These are phyloP conservation scores for Pyropia haitanensis DNA, from an alignment of 23 red algal genomes.

Conservation along the genomic window DNA sequence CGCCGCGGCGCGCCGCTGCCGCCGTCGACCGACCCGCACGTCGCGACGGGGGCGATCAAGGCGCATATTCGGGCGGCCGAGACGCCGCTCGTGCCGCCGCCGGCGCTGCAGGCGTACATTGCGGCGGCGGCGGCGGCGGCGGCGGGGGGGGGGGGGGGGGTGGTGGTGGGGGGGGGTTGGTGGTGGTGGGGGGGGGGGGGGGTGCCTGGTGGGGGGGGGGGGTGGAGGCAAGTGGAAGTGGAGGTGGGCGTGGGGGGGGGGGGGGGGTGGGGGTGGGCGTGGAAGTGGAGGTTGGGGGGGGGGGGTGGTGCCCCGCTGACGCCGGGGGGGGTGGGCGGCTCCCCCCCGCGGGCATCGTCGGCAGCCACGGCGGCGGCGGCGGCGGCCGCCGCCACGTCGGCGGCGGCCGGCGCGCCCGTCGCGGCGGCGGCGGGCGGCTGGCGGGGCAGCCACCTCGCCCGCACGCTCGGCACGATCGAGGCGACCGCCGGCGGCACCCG, in stretches of 20 bases:
- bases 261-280: not conserved
- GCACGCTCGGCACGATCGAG: conserved; percentile 17
- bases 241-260: not conserved
- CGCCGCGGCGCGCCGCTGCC: conserved; percentile 21
- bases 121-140: conserved; percentile 6
- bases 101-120: conserved; percentile 41
- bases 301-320: not conserved
- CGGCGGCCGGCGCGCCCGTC: not conserved
- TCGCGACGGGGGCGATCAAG: conserved; percentile 66
- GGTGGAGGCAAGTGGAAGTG: not conserved
- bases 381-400: not conserved
- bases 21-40: conserved; percentile 47
- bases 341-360: no score
- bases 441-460: conserved; percentile 19
- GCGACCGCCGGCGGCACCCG: conserved; percentile 10
- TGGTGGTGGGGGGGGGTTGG: not conserved
- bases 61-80: conserved; percentile 54
- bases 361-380: not conserved
- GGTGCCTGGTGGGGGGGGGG: not conserved
- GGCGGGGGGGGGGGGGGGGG: not conserved
- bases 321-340: no score
- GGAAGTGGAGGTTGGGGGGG: not conserved
- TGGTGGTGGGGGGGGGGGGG: not conserved
- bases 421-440: conserved; percentile 2
- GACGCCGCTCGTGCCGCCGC: conserved; percentile 39